Evolutionary conservation across 2,329 filamentous ascomycete species (phyloP), one percentile per base, ranked within the genome.

Genomic region (Fusarium buharicum): DNA sequence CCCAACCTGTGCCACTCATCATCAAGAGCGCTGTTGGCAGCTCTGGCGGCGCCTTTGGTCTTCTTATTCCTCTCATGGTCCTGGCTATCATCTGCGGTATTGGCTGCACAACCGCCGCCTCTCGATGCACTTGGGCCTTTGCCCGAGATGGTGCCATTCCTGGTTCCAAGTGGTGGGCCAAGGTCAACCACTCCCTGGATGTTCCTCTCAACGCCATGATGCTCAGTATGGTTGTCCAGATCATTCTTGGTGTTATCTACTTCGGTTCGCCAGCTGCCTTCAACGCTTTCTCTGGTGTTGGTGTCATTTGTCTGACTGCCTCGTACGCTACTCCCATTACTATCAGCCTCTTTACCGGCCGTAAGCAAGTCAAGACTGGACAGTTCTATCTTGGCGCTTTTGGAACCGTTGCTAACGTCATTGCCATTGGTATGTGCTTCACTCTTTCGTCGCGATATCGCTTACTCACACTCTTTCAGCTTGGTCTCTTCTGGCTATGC

Each of bases 131-230:
- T 44, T 91, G 87, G 84, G 88, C 87, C 1, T 91, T 91, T 71
- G 83, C 88, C 39, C 86, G 88, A 69, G 88, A 91, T 67, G 87
- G 87, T 46, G 88, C 87, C 58, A 86, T 91, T 38, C 88, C 88
- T 18, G 87, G 86, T 14, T 84, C 85, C 53, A 76, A 78, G 53
- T 78, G 73, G 76, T 90, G 87, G 86, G 84, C 83, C 71, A 73
- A 81, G 60, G 83, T 91, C 66, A 84, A 90, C 78, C 75, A 75
- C 41, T 84, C 79, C 55, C 79, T 90, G 1, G 87, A 89, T 59
- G 82, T 90, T 4, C 88, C 88, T 0, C 68, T 90, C 51, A 90
- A 90, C 72, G 87, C 86, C 62, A 90, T 90, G 87, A 87, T 90
- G 84, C 82, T 90, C 51, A 86, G 83, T 69, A 89, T 89, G 84